These are phyloP conservation scores for Naegleria lovaniensis DNA, from an alignment of 208 protist species.

Conservation along the genomic window DNA sequence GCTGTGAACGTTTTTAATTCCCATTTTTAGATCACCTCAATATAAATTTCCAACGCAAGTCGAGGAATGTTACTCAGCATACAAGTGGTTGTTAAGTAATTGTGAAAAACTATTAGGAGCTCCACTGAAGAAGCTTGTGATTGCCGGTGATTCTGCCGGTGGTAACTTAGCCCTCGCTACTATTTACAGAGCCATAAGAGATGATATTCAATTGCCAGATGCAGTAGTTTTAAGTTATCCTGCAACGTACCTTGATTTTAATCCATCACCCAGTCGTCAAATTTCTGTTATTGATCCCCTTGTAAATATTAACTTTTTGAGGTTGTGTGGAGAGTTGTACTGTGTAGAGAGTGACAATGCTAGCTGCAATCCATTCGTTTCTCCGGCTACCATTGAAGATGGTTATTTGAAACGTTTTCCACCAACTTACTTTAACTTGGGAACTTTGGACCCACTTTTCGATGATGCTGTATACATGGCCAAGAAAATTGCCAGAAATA, in stretches of 20 bases:
- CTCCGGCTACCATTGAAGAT: background rate
- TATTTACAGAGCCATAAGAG: conserved; percentile 1
- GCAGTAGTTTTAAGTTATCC: conserved; percentile 22
- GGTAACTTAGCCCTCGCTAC: conserved; percentile 29
- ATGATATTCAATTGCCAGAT: conserved; percentile 23
- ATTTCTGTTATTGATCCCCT: conserved; percentile 21
- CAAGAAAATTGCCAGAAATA: background rate
- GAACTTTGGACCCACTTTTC: conserved; percentile 26
- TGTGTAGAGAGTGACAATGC: background rate
- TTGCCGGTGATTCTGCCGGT: conserved; percentile 37
- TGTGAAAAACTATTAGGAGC: background rate
- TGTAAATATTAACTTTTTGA: conserved; percentile 22
- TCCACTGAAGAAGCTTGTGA: background rate
- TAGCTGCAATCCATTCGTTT: background rate
- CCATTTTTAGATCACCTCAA: conserved; percentile 27
- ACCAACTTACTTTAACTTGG: background rate
- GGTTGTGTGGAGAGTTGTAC: background rate
- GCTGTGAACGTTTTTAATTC: too few relatives aligned
- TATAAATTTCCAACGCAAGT: conserved; percentile 26
- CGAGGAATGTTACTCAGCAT: conserved; percentile 37
- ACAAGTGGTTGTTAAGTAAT: conserved; percentile 31
- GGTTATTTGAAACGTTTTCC: background rate
- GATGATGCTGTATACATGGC: conserved; percentile 22
- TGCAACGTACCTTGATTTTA: background rate
- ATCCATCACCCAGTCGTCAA: background rate